Conservation (phyloP, 1,139 yeast genomes). For the Blastobotrys indianensis region DNA sequence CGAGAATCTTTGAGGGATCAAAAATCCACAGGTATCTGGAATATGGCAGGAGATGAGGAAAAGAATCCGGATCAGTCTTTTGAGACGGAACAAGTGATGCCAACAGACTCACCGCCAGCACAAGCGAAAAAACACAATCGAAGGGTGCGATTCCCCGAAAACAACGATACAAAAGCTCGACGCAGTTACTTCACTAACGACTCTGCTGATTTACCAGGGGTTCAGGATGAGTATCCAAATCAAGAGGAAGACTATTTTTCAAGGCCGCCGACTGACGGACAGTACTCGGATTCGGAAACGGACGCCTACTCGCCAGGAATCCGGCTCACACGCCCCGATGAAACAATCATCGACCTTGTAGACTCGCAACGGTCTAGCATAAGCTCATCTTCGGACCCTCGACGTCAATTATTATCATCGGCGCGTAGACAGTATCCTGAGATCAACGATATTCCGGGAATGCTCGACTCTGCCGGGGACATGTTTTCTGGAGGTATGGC, state of each 20-base stretch:
- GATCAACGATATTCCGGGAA: slow-evolving; percentile 5
- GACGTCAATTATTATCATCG: too few relatives aligned
- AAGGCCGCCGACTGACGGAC: background rate
- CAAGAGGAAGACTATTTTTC: slow-evolving; percentile 13
- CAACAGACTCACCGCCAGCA: background rate
- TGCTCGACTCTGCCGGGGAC: slow-evolving; percentile 14
- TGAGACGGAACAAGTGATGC: background rate
- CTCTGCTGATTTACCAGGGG: slow-evolving; percentile 9
- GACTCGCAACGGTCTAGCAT: slow-evolving; percentile 5
- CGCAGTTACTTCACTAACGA: slow-evolving; percentile 27
- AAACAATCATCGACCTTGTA: slow-evolving; percentile 6
- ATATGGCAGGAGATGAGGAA: too few relatives aligned
- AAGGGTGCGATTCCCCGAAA: slow-evolving; percentile 31
- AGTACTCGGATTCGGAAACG: background rate
- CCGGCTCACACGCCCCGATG: slow-evolving; percentile 13
- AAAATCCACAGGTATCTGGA: too few relatives aligned
- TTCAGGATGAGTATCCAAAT: background rate
- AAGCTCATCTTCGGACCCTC: background rate
- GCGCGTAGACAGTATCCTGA: too few relatives aligned
- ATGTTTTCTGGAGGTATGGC: slow-evolving; percentile 27
- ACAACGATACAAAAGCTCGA: slow-evolving; percentile 24
- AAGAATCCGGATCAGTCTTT: too few relatives aligned
- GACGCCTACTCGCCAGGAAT: slow-evolving; percentile 5
- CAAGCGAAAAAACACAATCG: slow-evolving; percentile 10
- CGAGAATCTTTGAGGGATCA: too few relatives aligned